Evolutionary conservation across 1,284 basidiomycete species (phyloP), one percentile per base, ranked within the genome.

Genomic region (Naganishia sp.): DNA sequence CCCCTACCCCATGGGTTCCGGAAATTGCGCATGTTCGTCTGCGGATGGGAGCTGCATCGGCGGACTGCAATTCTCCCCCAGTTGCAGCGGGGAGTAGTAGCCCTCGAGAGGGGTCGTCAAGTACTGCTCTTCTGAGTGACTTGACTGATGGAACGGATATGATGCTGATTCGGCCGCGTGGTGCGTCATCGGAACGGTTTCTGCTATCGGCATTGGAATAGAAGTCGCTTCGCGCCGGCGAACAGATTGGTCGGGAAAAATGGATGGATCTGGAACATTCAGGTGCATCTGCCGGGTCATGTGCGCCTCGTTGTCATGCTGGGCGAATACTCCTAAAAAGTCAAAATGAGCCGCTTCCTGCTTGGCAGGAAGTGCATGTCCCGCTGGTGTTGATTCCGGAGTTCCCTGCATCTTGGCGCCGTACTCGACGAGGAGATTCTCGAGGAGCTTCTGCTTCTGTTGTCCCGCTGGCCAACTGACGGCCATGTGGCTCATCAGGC

Each of bases 391-490:
- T 7, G 28, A 18, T 11, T 33, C 55, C 36, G 23, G 15, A 18
- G 33, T 49, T 11, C 21, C 36, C 9, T 55, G 42, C 42, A 54
- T 54, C 28, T 43, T 55, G 36, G 66, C 54, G 16, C 69, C 70
- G 55, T 73, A 73, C 55, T 73, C 72, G 7, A 45, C 65, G 18
- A 70, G 25, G 46, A 74, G 65, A 31, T 69, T 55, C 25, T 70
- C 66, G 50, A 74, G 42, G 16, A 74, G 33, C 15, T 53, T 48
- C n/a, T 66, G 55, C 18, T 69, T 66, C 54, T 72, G 70, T 48
- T 67, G 52, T 18, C 69, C 72, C 4, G 71, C 70, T 4, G 71
- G 72, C 72, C 72, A 74, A 9, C 66, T 65, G 13, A 63, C 65
- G 6, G 70, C 71, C 63, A 74, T 74, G 25, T 56, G 50, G 13